Evolutionary conservation across 352 stramenopile species (phyloP), one percentile per base, ranked within the genome.

Genomic region (Elongisporangium prolatum): DNA sequence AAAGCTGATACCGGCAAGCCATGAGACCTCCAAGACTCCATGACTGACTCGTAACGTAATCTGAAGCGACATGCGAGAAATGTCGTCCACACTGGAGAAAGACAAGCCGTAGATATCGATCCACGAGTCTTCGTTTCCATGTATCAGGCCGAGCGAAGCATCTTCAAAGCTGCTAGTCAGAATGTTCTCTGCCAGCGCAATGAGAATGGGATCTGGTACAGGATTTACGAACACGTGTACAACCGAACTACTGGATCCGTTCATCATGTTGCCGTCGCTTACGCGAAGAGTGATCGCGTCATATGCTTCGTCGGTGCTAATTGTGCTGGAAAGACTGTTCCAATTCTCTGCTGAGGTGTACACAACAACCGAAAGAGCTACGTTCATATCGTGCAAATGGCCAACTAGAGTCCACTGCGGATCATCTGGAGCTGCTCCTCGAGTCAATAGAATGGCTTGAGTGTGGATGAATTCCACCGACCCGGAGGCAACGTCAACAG

Each of bases 341-440:
- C 82, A 91, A 66, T 91, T 48, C 24, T 52, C 61, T 2, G 67
- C 75, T 13, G 82, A 87, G 22, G 71, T 82, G 62, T 81, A 91
- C 21, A 74, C 57, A 8, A 89, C 24, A n/a, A 59, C 59, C 7
- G 69, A 54, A 2, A 91, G 51, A 6, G 74, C 77, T 17, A 44
- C 4, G 11, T 44, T 44, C 11, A 44, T 44, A 17, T 44, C 34
- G 11, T 44, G 34, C 34, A 44, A 44, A 44, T 44, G 34, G 1
- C 34, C 34, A 17, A 44, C 7, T 44, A 44, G 34, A 17, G 10
- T 44, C 34, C 34, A 44, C 34, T 44, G 34, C 34, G 34, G 34
- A 1, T 44, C 34, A 4, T 44, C 11, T 44, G 11, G 9, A 44
- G 34, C 11, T 44, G 34, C 1, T 2, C 34, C 34, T 44, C 10